Percentiles rank a stretch among this genome's conserved stretches.
Evolutionary conservation across 1,284 basidiomycete genomes (phyloP).

Genomic region (Trichosporon sp.): DNA sequence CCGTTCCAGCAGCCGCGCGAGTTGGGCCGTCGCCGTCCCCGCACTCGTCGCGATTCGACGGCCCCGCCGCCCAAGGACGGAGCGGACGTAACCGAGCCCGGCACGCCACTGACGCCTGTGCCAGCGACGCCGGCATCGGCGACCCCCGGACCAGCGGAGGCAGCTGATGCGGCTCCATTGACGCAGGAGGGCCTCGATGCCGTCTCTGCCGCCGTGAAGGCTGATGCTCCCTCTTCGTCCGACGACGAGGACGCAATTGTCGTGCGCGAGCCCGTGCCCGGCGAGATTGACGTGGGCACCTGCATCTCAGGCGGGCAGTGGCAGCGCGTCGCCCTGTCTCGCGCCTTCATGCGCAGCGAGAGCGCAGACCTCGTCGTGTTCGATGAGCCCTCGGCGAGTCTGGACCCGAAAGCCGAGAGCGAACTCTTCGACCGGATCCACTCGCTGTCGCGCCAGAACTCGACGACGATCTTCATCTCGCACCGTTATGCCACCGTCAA

Average conservation of each 20-base stretch:
- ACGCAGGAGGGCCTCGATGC: constrained; percentile 9
- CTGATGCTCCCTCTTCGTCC: constrained; percentile 4
- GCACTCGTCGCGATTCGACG: not conserved
- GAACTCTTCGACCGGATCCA: constrained; percentile 65
- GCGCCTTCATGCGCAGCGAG: constrained; percentile 71
- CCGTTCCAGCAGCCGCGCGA: constrained; percentile 19
- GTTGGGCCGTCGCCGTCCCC: constrained; percentile 2
- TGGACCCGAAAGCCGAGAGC: constrained; percentile 72
- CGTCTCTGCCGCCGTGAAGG: not conserved
- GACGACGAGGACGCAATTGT: constrained; percentile 3
- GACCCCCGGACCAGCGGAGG: not conserved
- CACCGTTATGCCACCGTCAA: constrained; percentile 64
- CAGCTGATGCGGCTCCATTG: not conserved
- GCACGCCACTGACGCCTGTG: not conserved
- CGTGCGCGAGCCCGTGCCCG: not conserved
- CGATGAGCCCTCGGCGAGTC: constrained; percentile 62
- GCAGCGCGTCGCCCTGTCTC: constrained; percentile 78
- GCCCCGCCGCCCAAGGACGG: not conserved
- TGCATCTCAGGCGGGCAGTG: constrained; percentile 62
- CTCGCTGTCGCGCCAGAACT: constrained; percentile 43
- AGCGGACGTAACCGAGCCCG: not conserved
- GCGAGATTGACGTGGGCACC: constrained; percentile 2
- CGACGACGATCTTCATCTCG: constrained; percentile 79
- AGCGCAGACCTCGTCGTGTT: constrained; percentile 64
- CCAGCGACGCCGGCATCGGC: not conserved